phyloP scores from a whole-genome alignment of 2,329 filamentous ascomycete genomes.

The Triangularia verruculosa region DNA sequence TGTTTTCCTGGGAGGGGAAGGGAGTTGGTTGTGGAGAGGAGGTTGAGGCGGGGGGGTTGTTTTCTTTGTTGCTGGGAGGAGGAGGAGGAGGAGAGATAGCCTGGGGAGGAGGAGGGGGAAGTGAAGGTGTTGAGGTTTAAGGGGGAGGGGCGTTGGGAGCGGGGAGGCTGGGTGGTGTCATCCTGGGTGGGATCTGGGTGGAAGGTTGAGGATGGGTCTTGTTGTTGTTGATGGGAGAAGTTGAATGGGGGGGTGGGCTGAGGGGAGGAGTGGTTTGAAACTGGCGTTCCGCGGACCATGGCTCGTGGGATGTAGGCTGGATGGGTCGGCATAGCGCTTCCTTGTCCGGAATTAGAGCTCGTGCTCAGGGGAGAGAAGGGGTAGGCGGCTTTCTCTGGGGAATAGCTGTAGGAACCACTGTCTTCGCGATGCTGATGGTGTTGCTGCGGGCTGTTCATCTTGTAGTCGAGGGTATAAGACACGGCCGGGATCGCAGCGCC shows the following conservation, averaged over 20 bases:
- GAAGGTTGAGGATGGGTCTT: constrained; percentile 1
- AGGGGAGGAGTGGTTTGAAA: constrained; percentile 16
- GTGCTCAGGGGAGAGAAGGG: constrained; percentile 18
- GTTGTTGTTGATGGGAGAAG: not conserved
- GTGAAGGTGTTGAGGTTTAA: not conserved
- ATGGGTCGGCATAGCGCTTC: constrained; percentile 43
- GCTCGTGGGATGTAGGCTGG: constrained; percentile 47
- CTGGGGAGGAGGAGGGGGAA: not conserved
- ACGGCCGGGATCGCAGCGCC: constrained; percentile 11
- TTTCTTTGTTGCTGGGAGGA: not conserved
- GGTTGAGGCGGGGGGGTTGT: constrained; percentile 7
- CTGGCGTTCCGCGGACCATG: constrained; percentile 24
- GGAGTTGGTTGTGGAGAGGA: constrained; percentile 5
- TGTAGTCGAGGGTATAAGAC: constrained; percentile 35
- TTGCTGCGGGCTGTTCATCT: constrained; percentile 20
- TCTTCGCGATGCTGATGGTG: constrained; percentile 14
- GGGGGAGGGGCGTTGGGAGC: not conserved
- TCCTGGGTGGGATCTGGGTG: not conserved
- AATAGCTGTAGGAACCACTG: constrained; percentile 18
- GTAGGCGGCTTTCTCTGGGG: constrained; percentile 19
- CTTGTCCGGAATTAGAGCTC: constrained; percentile 10
- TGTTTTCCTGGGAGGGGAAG: constrained; percentile 19
- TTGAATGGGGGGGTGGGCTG: not conserved
- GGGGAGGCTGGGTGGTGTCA: not conserved
- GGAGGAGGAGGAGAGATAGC: not conserved